A percentile compares a stretch with the other conserved stretches of the same genome.
phyloP scores from a whole-genome alignment of 805 yeast genomes.

The Candida maltosa region DNA sequence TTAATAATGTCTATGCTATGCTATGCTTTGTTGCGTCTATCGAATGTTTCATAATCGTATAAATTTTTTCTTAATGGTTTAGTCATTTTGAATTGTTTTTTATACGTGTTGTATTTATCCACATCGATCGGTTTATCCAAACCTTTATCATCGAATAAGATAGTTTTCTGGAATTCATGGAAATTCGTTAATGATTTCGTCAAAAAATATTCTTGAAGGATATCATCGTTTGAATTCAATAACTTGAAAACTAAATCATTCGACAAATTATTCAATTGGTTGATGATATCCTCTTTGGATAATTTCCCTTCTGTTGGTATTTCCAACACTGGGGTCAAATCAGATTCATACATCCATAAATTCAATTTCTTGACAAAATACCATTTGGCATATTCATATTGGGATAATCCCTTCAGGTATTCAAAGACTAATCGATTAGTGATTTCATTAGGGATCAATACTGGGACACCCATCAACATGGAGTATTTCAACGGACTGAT shows the following conservation, averaged over 20 bases:
- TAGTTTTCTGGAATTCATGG: slow-evolving; percentile 18
- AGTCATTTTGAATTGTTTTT: slow-evolving; percentile 19
- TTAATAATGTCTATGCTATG: too few relatives aligned
- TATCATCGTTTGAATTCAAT: slow-evolving; percentile 17
- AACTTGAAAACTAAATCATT: slow-evolving; percentile 16
- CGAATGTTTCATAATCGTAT: slow-evolving; percentile 23
- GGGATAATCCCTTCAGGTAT: slow-evolving; percentile 19
- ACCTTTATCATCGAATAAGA: slow-evolving; percentile 16
- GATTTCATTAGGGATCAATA: slow-evolving; percentile 22
- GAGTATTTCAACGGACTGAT: slow-evolving; percentile 52
- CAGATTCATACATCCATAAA: slow-evolving; percentile 15
- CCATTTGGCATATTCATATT: slow-evolving; percentile 14
- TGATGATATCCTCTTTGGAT: slow-evolving; percentile 13
- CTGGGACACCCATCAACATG: slow-evolving; percentile 50
- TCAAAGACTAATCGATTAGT: slow-evolving; percentile 21
- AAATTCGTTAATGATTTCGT: slow-evolving; percentile 19
- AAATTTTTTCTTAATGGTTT: slow-evolving; percentile 21
- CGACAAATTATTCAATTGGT: slow-evolving; percentile 15
- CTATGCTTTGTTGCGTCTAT: too few relatives aligned
- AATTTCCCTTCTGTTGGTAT: slow-evolving; percentile 8
- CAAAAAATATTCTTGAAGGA: slow-evolving; percentile 20
- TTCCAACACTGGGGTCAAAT: slow-evolving; percentile 1
- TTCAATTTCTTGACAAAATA: slow-evolving; percentile 20
- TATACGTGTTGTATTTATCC: slow-evolving; percentile 16
- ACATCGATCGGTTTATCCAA: slow-evolving; percentile 9